Evolutionary conservation across 805 yeast genomes (phyloP).

Genomic region (Teunomyces lycoperdinae): DNA sequence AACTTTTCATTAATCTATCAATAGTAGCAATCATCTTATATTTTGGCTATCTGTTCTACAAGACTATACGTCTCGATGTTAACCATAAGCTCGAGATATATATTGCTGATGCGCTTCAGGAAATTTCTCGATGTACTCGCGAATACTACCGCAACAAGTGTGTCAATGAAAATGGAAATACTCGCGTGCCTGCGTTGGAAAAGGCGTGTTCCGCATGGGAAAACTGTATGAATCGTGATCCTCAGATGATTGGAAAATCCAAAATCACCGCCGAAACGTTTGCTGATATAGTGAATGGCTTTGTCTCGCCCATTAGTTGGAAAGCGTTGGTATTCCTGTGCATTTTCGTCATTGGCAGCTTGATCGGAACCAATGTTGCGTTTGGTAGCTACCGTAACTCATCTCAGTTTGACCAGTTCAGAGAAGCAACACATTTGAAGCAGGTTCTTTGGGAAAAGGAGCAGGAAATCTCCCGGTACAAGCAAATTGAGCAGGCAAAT

Average conservation of each 20-base stretch:
- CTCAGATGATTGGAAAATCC: conserved; percentile 63
- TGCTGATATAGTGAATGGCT: conserved; percentile 79
- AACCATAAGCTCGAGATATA: conserved; percentile 64
- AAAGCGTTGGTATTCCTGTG: conserved; percentile 56
- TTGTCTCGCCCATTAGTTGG: conserved; percentile 67
- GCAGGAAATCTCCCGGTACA: neutral
- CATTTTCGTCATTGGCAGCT: conserved; percentile 48
- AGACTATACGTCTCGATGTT: conserved; percentile 66
- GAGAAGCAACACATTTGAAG: neutral
- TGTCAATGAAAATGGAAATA: conserved; percentile 39
- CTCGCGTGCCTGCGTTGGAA: conserved; percentile 74
- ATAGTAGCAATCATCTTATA: conserved; percentile 52
- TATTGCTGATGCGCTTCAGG: conserved; percentile 56
- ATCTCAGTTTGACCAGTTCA: conserved; percentile 3
- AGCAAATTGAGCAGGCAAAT: neutral
- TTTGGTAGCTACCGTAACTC: conserved; percentile 37
- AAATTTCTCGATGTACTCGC: conserved; percentile 65
- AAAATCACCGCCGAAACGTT: conserved; percentile 75
- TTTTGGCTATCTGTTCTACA: conserved; percentile 48
- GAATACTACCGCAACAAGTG: conserved; percentile 76
- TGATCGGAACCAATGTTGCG: conserved; percentile 50
- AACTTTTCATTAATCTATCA: conserved; percentile 55
- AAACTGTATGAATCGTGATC: conserved; percentile 79
- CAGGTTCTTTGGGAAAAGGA: neutral
- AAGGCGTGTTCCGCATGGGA: conserved; percentile 70